These are phyloP conservation scores for Schizopora paradoxa DNA, from an alignment of 1,284 basidiomycete genomes.

Conservation along the genomic window DNA sequence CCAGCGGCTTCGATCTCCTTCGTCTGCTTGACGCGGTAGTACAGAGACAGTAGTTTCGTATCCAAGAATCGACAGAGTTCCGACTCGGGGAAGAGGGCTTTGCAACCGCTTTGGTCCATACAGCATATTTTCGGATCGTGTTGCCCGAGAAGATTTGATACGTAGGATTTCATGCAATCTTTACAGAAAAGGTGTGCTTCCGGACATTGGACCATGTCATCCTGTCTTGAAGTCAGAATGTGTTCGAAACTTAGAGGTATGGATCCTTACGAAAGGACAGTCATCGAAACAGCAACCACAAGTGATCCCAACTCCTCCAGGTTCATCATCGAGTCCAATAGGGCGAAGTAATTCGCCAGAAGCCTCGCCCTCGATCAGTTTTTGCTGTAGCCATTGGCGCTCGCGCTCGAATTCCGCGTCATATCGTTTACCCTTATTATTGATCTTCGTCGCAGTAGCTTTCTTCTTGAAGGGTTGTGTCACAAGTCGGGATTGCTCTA, in stretches of 20 bases:
- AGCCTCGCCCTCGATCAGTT: conserved; percentile 31
- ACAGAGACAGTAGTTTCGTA: conserved; percentile 59
- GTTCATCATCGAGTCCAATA: conserved; percentile 36
- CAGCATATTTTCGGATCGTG: conserved; percentile 58
- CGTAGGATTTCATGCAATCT: conserved; percentile 49
- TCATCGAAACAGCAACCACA: conserved; percentile 79
- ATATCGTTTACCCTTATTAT: conserved; percentile 37
- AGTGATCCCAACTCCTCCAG: conserved; percentile 55
- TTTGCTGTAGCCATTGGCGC: conserved; percentile 37
- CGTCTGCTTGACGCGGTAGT: conserved; percentile 70
- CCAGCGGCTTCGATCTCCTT: conserved; percentile 74
- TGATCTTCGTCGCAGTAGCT: conserved; percentile 29
- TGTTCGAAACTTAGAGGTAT: conserved; percentile 1
- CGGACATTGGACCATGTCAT: conserved; percentile 78
- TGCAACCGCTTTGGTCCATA: conserved; percentile 76
- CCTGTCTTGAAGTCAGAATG: conserved; percentile 36
- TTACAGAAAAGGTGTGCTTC: conserved; percentile 76
- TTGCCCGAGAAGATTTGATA: conserved; percentile 43
- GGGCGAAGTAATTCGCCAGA: conserved; percentile 25
- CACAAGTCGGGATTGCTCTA: conserved; percentile 30
- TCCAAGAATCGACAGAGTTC: conserved; percentile 63
- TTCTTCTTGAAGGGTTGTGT: conserved; percentile 39
- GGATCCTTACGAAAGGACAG: conserved; percentile 63
- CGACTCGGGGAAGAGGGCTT: conserved; percentile 57
- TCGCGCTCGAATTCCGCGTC: conserved; percentile 37